Conservation (phyloP, 1,284 basidiomycete species). For the Pascua guehoae region DNA sequence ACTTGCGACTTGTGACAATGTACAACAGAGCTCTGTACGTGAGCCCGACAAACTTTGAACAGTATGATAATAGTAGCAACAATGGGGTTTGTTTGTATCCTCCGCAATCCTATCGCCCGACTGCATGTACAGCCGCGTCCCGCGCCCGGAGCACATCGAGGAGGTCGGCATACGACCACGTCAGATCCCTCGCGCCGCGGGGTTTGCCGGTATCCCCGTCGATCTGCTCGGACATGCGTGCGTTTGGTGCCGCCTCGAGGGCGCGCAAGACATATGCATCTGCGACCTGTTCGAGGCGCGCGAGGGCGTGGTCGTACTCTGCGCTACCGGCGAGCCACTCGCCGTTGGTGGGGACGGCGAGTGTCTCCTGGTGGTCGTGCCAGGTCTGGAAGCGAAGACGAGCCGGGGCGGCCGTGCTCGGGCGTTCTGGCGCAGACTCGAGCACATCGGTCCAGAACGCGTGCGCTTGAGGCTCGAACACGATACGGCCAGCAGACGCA, state of each 20-base stretch:
- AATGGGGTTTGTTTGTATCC: too few species aligned
- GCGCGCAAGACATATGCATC: slow-evolving; percentile 39
- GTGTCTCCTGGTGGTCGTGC: too few species aligned
- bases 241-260: slow-evolving; percentile 16
- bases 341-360: too few species aligned
- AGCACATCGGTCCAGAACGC: slow-evolving; percentile 45
- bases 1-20: too few species aligned
- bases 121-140: background rate
- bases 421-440: background rate
- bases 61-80: too few species aligned
- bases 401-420: background rate
- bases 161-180: slow-evolving; percentile 49
- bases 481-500: slow-evolving; percentile 1
- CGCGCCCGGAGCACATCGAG: slow-evolving; percentile 32
- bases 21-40: too few species aligned
- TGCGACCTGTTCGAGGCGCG: slow-evolving; percentile 28
- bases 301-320: slow-evolving; percentile 24
- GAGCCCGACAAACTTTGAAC: too few species aligned
- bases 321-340: slow-evolving; percentile 1
- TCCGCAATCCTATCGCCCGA: too few species aligned
- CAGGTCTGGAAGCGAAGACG: background rate
- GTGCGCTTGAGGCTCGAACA: slow-evolving; percentile 22
- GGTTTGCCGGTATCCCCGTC: slow-evolving; percentile 8
- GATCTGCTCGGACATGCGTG: slow-evolving; percentile 51
- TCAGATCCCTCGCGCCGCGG: slow-evolving; percentile 46